Percentiles rank a stretch among this genome's conserved stretches.
Conservation (phyloP, 768 basidiomycete genomes). For the Suillus clintonianus region DNA sequence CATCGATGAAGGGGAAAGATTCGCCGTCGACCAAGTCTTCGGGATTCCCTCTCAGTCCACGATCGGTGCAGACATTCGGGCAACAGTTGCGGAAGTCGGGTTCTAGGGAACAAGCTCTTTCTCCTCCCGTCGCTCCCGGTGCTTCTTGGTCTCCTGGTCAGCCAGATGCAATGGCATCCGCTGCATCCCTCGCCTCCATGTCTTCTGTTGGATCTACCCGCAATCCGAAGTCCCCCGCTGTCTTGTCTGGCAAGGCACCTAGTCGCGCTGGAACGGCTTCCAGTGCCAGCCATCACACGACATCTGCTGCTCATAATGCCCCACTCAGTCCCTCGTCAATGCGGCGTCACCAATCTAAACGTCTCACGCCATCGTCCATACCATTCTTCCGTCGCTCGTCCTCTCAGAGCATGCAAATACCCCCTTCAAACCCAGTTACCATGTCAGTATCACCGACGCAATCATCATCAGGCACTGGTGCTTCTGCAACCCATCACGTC, state of each 20-base stretch:
- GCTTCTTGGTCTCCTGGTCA: conserved; percentile 69
- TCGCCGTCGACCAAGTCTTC: conserved; percentile 44
- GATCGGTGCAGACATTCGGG: conserved; percentile 60
- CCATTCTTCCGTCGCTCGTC: conserved; percentile 93
- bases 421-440: conserved; percentile 42
- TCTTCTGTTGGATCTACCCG: conserved; percentile 72
- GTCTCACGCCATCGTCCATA: conserved; percentile 89
- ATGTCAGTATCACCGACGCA: conserved; percentile 54
- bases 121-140: conserved; percentile 43
- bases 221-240: conserved; percentile 45
- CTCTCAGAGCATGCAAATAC: conserved; percentile 81
- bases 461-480: conserved; percentile 44
- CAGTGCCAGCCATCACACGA: conserved; percentile 70
- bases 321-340: conserved; percentile 77
- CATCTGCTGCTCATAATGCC: conserved; percentile 53
- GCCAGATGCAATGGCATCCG: conserved; percentile 76
- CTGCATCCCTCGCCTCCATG: conserved; percentile 72
- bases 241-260: conserved; percentile 52
- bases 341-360: conserved; percentile 66
- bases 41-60: conserved; percentile 64
- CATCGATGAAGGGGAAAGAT: conserved; percentile 51
- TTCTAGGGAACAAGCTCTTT: conserved; percentile 63
- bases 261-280: conserved; percentile 79
- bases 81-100: conserved; percentile 69
- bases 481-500: conserved; percentile 40